phyloP scores from a whole-genome alignment of 1,284 basidiomycete species.

The Apiotrichum montevideense region DNA sequence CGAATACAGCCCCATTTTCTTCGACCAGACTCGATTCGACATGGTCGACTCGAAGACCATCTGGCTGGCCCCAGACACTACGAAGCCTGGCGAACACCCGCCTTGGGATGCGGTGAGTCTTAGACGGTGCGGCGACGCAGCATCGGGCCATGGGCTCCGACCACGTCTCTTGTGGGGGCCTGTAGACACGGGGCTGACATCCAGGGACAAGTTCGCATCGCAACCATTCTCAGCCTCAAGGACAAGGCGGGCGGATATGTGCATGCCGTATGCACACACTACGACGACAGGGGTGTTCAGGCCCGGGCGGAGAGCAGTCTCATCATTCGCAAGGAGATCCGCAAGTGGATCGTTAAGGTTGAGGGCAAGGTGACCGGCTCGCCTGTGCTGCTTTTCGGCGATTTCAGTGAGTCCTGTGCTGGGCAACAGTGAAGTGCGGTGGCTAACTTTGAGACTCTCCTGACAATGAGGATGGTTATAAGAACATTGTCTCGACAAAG shows the following conservation, averaged over 20 bases:
- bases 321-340: conserved; percentile 32
- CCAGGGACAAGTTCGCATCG: conserved; percentile 39
- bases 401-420: conserved; percentile 35
- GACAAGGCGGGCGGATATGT: conserved; percentile 17
- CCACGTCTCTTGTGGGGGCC: not conserved
- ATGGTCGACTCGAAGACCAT: conserved; percentile 28
- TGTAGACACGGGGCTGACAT: not conserved
- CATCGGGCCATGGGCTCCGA: not conserved
- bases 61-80: conserved; percentile 27
- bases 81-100: conserved; percentile 30
- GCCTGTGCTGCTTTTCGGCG: conserved; percentile 37
- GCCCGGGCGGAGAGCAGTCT: conserved; percentile 36
- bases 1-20: conserved; percentile 63
- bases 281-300: conserved; percentile 36
- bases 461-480: conserved; percentile 38
- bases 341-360: conserved; percentile 25
- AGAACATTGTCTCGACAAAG: conserved; percentile 32
- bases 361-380: conserved; percentile 12
- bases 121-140: too few relatives aligned
- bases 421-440: too few relatives aligned
- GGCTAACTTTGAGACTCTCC: conserved; percentile 36
- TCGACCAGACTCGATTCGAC: conserved; percentile 46
- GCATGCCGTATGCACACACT: conserved; percentile 45
- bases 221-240: conserved; percentile 35
- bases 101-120: conserved; percentile 46